Evolutionary conservation across 192 early-diverging fungal genomes (phyloP).

Genomic region (Lobulomyces angularis): DNA sequence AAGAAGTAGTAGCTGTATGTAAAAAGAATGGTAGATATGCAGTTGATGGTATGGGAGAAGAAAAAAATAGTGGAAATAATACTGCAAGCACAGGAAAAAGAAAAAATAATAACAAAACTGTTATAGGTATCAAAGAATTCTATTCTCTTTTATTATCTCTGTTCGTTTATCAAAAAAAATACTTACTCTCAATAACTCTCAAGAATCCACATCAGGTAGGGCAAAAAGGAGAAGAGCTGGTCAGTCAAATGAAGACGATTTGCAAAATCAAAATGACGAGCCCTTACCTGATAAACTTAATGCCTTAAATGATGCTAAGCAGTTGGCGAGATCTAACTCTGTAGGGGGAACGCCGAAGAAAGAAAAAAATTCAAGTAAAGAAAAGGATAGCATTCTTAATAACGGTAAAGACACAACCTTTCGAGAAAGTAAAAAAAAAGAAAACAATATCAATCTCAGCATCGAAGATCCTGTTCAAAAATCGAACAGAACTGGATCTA

Average conservation of each 20-base stretch:
- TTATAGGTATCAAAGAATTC: background rate
- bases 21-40: slow-evolving; percentile 27
- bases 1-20: slow-evolving; percentile 40
- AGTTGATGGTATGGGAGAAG: slow-evolving; percentile 11
- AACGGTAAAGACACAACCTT: too few species aligned
- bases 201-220: slow-evolving; percentile 1
- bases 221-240: background rate
- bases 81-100: slow-evolving; percentile 16
- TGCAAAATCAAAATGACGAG: background rate
- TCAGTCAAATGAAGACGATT: background rate
- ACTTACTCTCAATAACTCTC: slow-evolving; percentile 26
- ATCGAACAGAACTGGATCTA: slow-evolving; percentile 1
- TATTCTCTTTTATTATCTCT: slow-evolving; percentile 1
- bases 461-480: slow-evolving; percentile 1
- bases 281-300: slow-evolving; percentile 3
- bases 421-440: slow-evolving; percentile 8
- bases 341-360: slow-evolving; percentile 10
- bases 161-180: slow-evolving; percentile 9
- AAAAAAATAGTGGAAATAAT: slow-evolving; percentile 13
- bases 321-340: slow-evolving; percentile 7
- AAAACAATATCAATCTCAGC: background rate
- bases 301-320: slow-evolving; percentile 20
- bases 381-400: slow-evolving; percentile 14
- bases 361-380: slow-evolving; percentile 6
- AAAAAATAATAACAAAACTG: background rate